Percentiles rank a stretch among this genome's conserved stretches.
These are phyloP conservation scores for Luzula sylvatica DNA, from an alignment of 176 grass and related monocot genomes.

Conservation along the genomic window DNA sequence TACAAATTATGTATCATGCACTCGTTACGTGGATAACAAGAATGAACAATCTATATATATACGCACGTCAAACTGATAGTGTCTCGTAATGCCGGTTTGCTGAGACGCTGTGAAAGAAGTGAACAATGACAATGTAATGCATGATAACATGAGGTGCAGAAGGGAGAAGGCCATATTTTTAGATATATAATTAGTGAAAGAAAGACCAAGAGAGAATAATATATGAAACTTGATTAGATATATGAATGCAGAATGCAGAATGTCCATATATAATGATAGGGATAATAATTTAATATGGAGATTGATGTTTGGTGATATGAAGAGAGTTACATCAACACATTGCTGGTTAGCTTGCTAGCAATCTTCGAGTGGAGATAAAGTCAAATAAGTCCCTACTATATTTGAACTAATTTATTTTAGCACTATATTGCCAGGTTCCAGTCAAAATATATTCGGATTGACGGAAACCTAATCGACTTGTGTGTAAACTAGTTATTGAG, in stretches of 20 bases:
- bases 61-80: conserved; percentile 69
- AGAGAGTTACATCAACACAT: conserved; percentile 18
- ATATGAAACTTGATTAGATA: conserved; percentile 21
- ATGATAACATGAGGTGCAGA: conserved; percentile 8
- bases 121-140: conserved; percentile 13
- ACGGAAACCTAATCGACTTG: too few relatives aligned
- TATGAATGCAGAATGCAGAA: background rate
- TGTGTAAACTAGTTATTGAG: too few relatives aligned
- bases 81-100: conserved; percentile 33
- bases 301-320: conserved; percentile 19
- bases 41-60: background rate
- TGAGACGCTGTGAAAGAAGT: conserved; percentile 11
- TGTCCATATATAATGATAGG: conserved; percentile 15
- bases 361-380: conserved; percentile 49
- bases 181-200: background rate
- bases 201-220: background rate
- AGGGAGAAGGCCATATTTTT: conserved; percentile 26
- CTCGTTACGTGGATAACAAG: background rate
- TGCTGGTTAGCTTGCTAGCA: background rate
- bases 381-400: too few relatives aligned
- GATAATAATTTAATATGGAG: conserved; percentile 10
- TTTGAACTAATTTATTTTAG: too few relatives aligned
- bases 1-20: background rate
- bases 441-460: too few relatives aligned
- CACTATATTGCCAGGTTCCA: too few relatives aligned